These are phyloP conservation scores for Aspergillus ustus DNA, from an alignment of 2,329 filamentous ascomycete genomes.

Conservation along the genomic window DNA sequence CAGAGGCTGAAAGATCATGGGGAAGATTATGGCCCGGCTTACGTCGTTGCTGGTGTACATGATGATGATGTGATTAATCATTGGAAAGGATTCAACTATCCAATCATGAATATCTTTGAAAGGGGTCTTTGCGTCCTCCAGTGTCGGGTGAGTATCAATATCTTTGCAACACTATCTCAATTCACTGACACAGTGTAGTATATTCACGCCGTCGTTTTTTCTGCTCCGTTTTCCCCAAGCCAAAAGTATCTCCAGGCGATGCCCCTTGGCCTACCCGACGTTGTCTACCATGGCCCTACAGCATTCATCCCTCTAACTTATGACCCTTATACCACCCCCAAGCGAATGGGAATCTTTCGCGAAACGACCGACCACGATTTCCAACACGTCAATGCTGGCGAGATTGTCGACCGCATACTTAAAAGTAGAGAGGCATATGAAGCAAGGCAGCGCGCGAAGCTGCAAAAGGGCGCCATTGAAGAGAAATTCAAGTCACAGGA, in stretches of 20 bases:
- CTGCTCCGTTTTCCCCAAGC: constrained; percentile 86
- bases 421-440: constrained; percentile 86
- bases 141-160: constrained; percentile 69
- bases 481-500: constrained; percentile 67
- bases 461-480: constrained; percentile 81
- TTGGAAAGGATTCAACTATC: constrained; percentile 97
- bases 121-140: constrained; percentile 93
- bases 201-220: constrained; percentile 84
- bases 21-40: constrained; percentile 78
- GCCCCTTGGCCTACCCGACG: constrained; percentile 74
- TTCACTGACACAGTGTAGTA: constrained; percentile 60
- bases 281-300: constrained; percentile 95
- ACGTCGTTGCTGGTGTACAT: constrained; percentile 91
- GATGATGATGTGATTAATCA: constrained; percentile 94
- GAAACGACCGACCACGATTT: constrained; percentile 80
- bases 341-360: constrained; percentile 80
- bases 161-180: not conserved
- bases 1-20: constrained; percentile 67
- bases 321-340: constrained; percentile 80
- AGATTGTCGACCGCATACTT: constrained; percentile 90
- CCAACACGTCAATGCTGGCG: constrained; percentile 84
- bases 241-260: constrained; percentile 74
- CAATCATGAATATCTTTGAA: constrained; percentile 99
- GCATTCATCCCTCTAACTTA: constrained; percentile 80
- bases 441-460: constrained; percentile 86